Base-by-base conservation (phyloP, 2,329 filamentous ascomycete species). In the Coniochaeta sp. region DNA sequence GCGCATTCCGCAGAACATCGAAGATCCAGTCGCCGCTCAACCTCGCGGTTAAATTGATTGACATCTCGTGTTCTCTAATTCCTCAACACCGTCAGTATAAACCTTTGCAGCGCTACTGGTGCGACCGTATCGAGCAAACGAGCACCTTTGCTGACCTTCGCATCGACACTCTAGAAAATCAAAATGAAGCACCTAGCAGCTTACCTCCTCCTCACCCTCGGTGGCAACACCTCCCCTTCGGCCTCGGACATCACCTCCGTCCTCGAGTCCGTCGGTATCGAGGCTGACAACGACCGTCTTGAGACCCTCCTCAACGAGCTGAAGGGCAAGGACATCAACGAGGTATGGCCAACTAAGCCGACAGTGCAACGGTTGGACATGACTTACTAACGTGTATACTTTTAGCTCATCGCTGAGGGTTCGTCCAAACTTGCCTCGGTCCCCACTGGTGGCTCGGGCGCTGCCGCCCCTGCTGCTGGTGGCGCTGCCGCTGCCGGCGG, bases 111-210 rank as follows among this genome's bases (percentile, higher is more conserved):
- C 12, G 55, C 32, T 54, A 16, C 55, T 16, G 55, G 4, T 32
- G 26, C 34, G 16, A 16, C 54, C 14, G 30, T 4, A 28, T 3
- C 42, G 5, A 24, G 5, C 42, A 17, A 14, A 56, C 36, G 54
- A 56, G 34, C 54, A 16, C 4, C 17, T 57, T 57, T 36, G 36
- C 55, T 57, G 26, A 57, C 55, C 17, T 42, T 32, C 8, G 26
- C 17, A 17, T 44, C 38, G 38, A 58, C 58, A 61, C 68, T 69
- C 74, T 70, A 74, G 78, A 74, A 72, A 67, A 70, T 72, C 78
- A 96, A 88, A 91, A 98, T 99, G 95, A 98, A 99, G 93, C 89
- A 98, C 84, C 89, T 99, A 84, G 95, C 95, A 78, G 93, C 95
- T 78, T 98, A 96, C 88, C 92, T 99, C 76, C 93, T 99, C 77